Base-by-base conservation (phyloP, 2,329 filamentous ascomycete genomes). In the Sporothrix phasma region DNA sequence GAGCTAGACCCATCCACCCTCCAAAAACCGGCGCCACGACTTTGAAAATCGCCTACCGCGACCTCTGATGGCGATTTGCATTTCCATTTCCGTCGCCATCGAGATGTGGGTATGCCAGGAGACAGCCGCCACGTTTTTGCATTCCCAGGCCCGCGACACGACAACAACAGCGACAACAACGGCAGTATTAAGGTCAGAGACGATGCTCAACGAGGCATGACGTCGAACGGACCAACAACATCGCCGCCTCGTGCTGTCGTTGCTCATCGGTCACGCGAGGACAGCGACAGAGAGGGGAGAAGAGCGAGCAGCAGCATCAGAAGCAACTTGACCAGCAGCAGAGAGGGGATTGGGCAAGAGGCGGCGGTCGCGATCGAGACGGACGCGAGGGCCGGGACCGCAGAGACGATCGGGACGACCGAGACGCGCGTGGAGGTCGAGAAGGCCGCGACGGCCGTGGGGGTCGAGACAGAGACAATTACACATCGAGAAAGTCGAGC, bases 21-120 rank as follows among this genome's bases (percentile, higher is more conserved):
- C 49, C 53, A 58, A 64, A 64, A 64, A 46, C 53, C 63, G 58
- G 49, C 58, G 63, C 43, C 46, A n/a, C 39, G 24, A 54, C 26
- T n/a, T n/a, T 34, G n/a, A 63, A 66, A 41, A 54, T 47, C 43
- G 62, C 46, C n/a, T 69, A 67, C 69, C 56, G 69, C 69, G 49
- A n/a, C n/a, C n/a, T n/a, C n/a, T n/a, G n/a, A 72, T 71, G 70
- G 69, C 67, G 64, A 69, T 67, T 67, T n/a, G n/a, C n/a, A n/a
- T n/a, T 43, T 62, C 51, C 53, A 34, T 34, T 66, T 49, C 56
- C 62, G 66, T 68, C 68, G 66, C 69, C 69, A 70, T 70, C 74
- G 73, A 71, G 70, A 77, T 75, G 74, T 71, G 74, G 73, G 74
- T 68, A 76, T 77, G 74, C 74, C 74, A 74, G 73, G 76, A 73